Conservation (phyloP, 306 rosid species). For the Rubus parviflorus region DNA sequence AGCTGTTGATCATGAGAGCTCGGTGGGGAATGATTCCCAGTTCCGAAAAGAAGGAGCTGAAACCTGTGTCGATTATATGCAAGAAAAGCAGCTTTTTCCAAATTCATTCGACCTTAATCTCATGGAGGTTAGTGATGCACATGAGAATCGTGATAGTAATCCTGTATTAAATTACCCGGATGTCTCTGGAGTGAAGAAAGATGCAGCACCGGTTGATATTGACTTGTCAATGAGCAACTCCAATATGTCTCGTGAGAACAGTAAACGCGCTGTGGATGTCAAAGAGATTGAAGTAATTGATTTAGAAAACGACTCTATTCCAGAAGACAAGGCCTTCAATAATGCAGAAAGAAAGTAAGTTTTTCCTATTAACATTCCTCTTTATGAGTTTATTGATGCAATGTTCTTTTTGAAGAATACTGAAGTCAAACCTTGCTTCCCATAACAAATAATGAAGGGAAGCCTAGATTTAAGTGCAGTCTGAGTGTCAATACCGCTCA, state of each 20-base stretch:
- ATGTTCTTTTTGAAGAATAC: background rate
- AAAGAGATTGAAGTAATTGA: slow-evolving; percentile 95
- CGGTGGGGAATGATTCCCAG: slow-evolving; percentile 39
- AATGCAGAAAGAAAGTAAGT: slow-evolving; percentile 69
- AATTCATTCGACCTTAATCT: slow-evolving; percentile 93
- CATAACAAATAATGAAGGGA: background rate
- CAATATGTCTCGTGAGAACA: slow-evolving; percentile 49
- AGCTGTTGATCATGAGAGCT: slow-evolving; percentile 46
- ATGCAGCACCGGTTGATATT: slow-evolving; percentile 50
- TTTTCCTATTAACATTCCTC: slow-evolving; percentile 9
- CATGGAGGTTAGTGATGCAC: slow-evolving; percentile 72
- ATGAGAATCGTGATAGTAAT: slow-evolving; percentile 62
- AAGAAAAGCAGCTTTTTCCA: slow-evolving; percentile 62
- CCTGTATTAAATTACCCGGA: slow-evolving; percentile 47
- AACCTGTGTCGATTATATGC: slow-evolving; percentile 51
- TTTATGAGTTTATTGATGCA: slow-evolving; percentile 20
- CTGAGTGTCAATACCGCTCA: slow-evolving; percentile 19
- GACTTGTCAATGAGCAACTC: slow-evolving; percentile 68
- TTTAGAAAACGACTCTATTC: slow-evolving; percentile 66
- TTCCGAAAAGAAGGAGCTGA: slow-evolving; percentile 47
- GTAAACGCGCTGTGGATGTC: slow-evolving; percentile 42
- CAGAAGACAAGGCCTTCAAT: slow-evolving; percentile 54
- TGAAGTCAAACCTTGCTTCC: background rate
- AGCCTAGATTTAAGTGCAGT: background rate
- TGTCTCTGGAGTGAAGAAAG: slow-evolving; percentile 56